Base-by-base conservation (phyloP, 192 early-diverging fungal species). In the Obelidium mucronatum region DNA sequence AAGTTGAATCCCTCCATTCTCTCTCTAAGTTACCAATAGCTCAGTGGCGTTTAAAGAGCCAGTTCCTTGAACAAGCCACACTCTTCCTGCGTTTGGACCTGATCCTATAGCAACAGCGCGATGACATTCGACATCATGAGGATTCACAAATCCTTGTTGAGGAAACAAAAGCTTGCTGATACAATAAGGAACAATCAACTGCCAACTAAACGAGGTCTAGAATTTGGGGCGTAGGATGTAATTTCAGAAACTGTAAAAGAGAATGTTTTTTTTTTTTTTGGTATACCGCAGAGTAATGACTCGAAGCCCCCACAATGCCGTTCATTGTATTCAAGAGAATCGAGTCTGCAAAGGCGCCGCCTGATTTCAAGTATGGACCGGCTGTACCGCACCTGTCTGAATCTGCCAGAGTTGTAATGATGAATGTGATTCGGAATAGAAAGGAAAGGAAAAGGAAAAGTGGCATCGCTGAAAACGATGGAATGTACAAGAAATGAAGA, bases 331-430 rank as follows among this genome's bases (percentile, higher is more conserved):
- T 58, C n/a, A 72, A 42, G 5, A 72, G 39, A 19, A 72, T 55
- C n/a, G 69, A n/a, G 34, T 72, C 69, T 36, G 69, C 33, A 58
- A 72, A 72, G 6, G 69, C 51, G 22, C 19, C 69, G 19, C 69
- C 69, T 17, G 28, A n/a, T 58, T 36, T n/a, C 4, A 72, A 37
- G 31, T 58, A 72, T 37, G 69, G 11, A 8, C 26, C 53, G 28
- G 36, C 39, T 1, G 69, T 58, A 8, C 34, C 35, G 35, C 69
- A 72, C 15, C 33, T n/a, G 24, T 72, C 66, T n/a, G 26, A 8
- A 37, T 64, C 48, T 67, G 39, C 17, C 34, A 39, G 37, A n/a
- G n/a, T n/a, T n/a, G n/a, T n/a, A n/a, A n/a, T n/a, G n/a, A n/a
- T n/a, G n/a, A n/a, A n/a, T n/a, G n/a, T n/a, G 19, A 48, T 48